Evolutionary conservation across 1,284 basidiomycete genomes (phyloP), one percentile per base, ranked within the genome.

Genomic region (Tetrapyrgos nigripes): DNA sequence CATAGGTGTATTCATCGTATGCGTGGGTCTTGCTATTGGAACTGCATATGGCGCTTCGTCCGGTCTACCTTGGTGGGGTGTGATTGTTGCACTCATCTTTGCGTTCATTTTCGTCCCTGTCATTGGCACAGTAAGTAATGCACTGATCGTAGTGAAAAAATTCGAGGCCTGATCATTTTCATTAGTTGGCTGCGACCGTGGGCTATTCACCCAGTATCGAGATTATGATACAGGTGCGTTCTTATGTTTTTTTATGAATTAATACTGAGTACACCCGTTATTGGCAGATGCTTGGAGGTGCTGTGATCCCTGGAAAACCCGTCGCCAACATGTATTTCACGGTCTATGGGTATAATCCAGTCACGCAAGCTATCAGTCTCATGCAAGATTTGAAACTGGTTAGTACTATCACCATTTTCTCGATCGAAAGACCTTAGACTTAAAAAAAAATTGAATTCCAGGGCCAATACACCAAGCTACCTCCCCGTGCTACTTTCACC

Each of bases 401-500:
- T 17, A n/a, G 53, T 37, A 23, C 9, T 13, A 4, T n/a, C n/a
- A n/a, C n/a, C n/a, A n/a, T n/a, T n/a, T n/a, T n/a, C n/a, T n/a
- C n/a, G n/a, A n/a, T n/a, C n/a, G n/a, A n/a, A n/a, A n/a, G n/a
- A n/a, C n/a, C n/a, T n/a, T n/a, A n/a, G n/a, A n/a, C n/a, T n/a
- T n/a, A n/a, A n/a, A n/a, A n/a, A n/a, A n/a, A n/a, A n/a, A n/a
- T n/a, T n/a, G n/a, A n/a, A n/a, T n/a, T n/a, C n/a, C 45, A 55
- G 60, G 64, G 77, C 6, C 80, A 81, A 61, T 83, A 84, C 69
- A 67, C 80, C 64, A 84, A 84, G 69, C 69, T 84, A 31, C 80
- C 81, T 14, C 82, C 82, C 4, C 71, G 79, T 13, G 66, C 72
- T 4, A 79, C 78, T n/a, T 81, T 83, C 61, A 59, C 66, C 17